phyloP scores from a whole-genome alignment of 177 flowering plant species.

The Vitis hybrid region DNA sequence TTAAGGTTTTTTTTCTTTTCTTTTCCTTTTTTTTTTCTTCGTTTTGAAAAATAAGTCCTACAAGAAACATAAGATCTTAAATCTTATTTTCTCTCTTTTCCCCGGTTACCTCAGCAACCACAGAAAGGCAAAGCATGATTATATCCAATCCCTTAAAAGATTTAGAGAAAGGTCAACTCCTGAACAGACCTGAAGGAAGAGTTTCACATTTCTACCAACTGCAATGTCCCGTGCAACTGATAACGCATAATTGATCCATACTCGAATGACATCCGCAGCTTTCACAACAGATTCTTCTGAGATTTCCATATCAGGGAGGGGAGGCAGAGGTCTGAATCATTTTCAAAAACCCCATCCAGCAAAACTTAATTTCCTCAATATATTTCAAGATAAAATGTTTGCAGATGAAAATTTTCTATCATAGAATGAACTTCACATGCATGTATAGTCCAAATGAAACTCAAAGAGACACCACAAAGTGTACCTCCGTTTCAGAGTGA shows the following conservation, averaged over 20 bases:
- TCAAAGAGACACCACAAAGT: no score
- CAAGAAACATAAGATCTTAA: no score
- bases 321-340: conserved; percentile 77
- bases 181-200: conserved; percentile 53
- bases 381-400: neutral
- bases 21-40: no score
- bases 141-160: neutral
- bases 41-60: no score
- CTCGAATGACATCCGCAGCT: conserved; percentile 42
- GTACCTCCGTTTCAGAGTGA: no score
- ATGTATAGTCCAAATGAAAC: no score
- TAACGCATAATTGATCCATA: conserved; percentile 52
- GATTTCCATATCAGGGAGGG: conserved; percentile 81
- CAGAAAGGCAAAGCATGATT: no score
- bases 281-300: conserved; percentile 56
- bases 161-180: neutral
- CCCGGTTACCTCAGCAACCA: no score
- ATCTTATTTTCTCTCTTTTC: no score
- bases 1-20: no score
- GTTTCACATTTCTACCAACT: conserved; percentile 52
- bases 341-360: neutral
- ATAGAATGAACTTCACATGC: no score
- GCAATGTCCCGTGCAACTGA: conserved; percentile 69
- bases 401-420: no score
- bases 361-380: neutral